Evolutionary conservation across 1,284 basidiomycete species (phyloP), one percentile per base, ranked within the genome.

Genomic region (Pascua sp.): DNA sequence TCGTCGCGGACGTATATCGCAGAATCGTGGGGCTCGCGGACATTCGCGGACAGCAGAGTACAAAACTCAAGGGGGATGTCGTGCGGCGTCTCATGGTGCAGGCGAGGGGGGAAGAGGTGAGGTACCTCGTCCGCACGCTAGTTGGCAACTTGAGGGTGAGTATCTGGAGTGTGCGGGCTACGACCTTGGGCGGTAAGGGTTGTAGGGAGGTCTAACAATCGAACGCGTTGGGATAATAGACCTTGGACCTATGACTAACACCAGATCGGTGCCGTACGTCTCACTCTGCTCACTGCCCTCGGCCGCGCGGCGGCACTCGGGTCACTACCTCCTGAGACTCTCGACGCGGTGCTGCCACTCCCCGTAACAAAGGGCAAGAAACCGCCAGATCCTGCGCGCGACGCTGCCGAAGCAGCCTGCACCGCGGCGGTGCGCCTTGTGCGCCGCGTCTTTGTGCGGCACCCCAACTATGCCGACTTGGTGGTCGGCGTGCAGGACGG

Each of bases 401-500:
- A 82, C 37, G 76, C 80, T 24, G 71, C 88, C 12, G 69, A 79
- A 46, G 70, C 67, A 4, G 80, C 78, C 42, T 86, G 84, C 67
- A 60, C 77, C 5, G 71, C 72, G 42, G 87, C 88, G 2, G 86
- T 89, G 68, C 81, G 78, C 8, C 66, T 90, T 18, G 75, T 96
- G 11, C 84, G 86, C 67, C 84, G 83, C 62, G 86, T 90, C 1
- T 94, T 89, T 69, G 90, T 90, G 12, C 85, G 88, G 56, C 92
- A 94, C 80, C 93, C 93, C 13, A 89, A 91, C 70, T 93, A 91
- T 70, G 85, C 86, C 49, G 82, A 91, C 66, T 86, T 97, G 42
- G 80, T 88, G 8, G 75, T 78, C 3, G 89, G 86, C 12, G 73
- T 91, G 38, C 77, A 87, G n/a, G 73, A 82, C 32, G 88, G 88